Conservation (phyloP, 495 filamentous ascomycete species). For the Cercophora sp. region DNA sequence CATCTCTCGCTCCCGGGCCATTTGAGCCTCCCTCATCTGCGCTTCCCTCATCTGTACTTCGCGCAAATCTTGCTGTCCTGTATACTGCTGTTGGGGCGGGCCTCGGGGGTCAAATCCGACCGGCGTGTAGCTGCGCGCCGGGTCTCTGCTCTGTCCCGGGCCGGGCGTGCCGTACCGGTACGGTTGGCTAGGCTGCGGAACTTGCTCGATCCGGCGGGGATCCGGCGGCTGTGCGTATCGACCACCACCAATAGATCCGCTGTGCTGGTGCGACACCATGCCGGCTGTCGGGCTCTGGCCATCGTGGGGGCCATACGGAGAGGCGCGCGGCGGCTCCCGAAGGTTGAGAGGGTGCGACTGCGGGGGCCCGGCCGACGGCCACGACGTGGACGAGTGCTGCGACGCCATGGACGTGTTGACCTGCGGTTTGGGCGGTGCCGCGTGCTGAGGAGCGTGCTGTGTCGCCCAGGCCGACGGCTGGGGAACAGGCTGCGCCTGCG, state of each 20-base stretch:
- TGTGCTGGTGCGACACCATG: constrained; percentile 26
- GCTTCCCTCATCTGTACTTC: constrained; percentile 15
- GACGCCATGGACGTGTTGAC: constrained; percentile 35
- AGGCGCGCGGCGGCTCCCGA: constrained; percentile 34
- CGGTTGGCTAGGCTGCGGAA: constrained; percentile 28
- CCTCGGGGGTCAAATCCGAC: constrained; percentile 22
- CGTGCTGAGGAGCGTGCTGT: constrained; percentile 27
- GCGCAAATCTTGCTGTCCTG: constrained; percentile 12
- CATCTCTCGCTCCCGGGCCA: constrained; percentile 15
- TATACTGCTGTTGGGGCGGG: constrained; percentile 20
- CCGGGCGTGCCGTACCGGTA: constrained; percentile 32
- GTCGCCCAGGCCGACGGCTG: constrained; percentile 41
- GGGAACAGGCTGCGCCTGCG: constrained; percentile 32
- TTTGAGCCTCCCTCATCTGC: constrained; percentile 14
- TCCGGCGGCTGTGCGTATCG: constrained; percentile 22
- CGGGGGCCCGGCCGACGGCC: constrained; percentile 25
- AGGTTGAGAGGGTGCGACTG: constrained; percentile 33
- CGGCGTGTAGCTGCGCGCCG: constrained; percentile 28
- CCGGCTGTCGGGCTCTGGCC: constrained; percentile 21
- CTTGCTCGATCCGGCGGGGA: constrained; percentile 15
- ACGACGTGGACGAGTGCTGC: constrained; percentile 37
- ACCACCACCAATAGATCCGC: constrained; percentile 19
- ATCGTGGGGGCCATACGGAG: constrained; percentile 26
- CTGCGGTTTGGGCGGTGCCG: constrained; percentile 34
- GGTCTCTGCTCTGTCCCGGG: constrained; percentile 19